phyloP scores from a whole-genome alignment of 495 filamentous ascomycete genomes.

The Penicillium canariense region DNA sequence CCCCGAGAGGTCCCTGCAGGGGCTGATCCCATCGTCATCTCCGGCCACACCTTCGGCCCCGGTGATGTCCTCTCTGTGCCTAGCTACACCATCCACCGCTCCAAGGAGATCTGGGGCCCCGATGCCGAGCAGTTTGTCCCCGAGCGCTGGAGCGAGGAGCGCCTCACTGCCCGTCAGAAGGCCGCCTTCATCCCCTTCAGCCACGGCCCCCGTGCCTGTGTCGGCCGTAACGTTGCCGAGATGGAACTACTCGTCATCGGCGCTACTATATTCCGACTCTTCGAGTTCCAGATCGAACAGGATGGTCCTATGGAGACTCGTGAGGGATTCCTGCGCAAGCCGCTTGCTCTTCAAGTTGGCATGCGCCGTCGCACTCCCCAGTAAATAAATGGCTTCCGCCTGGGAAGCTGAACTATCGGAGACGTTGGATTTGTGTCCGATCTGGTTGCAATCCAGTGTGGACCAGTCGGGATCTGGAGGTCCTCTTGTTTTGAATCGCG shows the following conservation, averaged over 20 bases:
- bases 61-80: conserved; percentile 81
- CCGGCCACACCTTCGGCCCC: conserved; percentile 64
- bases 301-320: conserved; percentile 66
- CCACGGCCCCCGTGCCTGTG: conserved; percentile 76
- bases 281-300: conserved; percentile 72
- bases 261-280: conserved; percentile 70
- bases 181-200: conserved; percentile 81
- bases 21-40: conserved; percentile 51
- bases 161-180: conserved; percentile 64
- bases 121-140: conserved; percentile 79
- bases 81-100: conserved; percentile 85
- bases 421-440: no score
- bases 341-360: conserved; percentile 69
- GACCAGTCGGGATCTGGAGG: background rate
- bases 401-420: background rate
- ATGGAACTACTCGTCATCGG: conserved; percentile 88
- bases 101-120: conserved; percentile 74
- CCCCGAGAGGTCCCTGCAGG: conserved; percentile 73
- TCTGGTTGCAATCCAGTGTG: background rate
- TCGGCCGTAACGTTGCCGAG: conserved; percentile 86
- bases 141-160: conserved; percentile 64
- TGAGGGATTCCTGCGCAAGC: conserved; percentile 91
- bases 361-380: conserved; percentile 49
- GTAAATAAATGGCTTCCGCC: background rate
- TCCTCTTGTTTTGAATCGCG: background rate